Percentiles rank a stretch among this genome's conserved stretches.
These are phyloP conservation scores for Amanita jacksonii DNA, from an alignment of 768 basidiomycete genomes.

Conservation along the genomic window DNA sequence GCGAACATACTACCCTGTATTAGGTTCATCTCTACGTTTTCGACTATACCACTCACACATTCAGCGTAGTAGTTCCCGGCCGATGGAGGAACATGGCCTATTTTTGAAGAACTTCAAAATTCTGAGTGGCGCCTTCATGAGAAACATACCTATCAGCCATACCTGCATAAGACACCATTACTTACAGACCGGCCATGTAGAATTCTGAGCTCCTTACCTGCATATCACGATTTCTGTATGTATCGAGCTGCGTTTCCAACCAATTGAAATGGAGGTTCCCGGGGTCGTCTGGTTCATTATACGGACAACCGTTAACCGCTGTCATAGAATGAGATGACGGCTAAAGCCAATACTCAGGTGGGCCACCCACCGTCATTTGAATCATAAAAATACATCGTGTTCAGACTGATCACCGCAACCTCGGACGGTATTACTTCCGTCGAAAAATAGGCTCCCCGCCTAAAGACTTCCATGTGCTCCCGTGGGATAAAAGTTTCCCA, in stretches of 20 bases:
- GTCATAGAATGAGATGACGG: conserved; percentile 8
- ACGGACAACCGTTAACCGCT: conserved; percentile 74
- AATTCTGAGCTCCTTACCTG: conserved; percentile 34
- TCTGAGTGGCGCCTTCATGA: not conserved
- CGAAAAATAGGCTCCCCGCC: conserved; percentile 79
- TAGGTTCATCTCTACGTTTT: conserved; percentile 11
- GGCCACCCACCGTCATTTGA: conserved; percentile 63
- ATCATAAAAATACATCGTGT: conserved; percentile 88
- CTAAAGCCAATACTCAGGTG: not conserved
- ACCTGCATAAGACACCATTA: conserved; percentile 11
- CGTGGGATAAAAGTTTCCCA: conserved; percentile 80
- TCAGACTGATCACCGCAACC: conserved; percentile 75
- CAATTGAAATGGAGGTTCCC: conserved; percentile 85
- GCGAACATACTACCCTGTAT: conserved; percentile 40
- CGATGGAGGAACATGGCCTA: conserved; percentile 86
- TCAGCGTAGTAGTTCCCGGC: conserved; percentile 74
- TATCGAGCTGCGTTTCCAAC: conserved; percentile 76
- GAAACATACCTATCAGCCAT: conserved; percentile 18
- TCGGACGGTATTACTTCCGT: conserved; percentile 69
- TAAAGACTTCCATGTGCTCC: conserved; percentile 70
- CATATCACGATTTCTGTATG: conserved; percentile 60
- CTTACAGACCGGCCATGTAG: not conserved
- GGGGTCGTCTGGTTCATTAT: conserved; percentile 59
- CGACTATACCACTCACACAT: conserved; percentile 47
- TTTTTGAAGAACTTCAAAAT: not conserved